phyloP scores from a whole-genome alignment of 129 eudicot species.

The Dittrichia graveolens region DNA sequence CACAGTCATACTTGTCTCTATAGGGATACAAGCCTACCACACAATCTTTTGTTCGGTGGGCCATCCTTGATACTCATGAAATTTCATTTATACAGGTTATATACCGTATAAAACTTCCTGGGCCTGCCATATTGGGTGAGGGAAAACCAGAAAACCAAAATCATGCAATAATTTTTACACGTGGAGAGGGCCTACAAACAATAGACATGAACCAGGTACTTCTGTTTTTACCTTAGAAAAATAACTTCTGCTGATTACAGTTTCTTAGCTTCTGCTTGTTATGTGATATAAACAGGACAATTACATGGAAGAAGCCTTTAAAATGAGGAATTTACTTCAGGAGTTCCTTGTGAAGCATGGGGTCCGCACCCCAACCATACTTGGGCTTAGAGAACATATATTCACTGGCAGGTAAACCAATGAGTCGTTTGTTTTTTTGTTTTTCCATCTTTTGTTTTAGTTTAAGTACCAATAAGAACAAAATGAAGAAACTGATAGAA shows the following conservation, averaged over 20 bases:
- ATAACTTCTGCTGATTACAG: neutral
- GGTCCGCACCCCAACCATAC: conserved; percentile 76
- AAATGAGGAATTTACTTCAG: conserved; percentile 88
- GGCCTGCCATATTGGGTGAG: conserved; percentile 76
- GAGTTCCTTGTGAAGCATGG: conserved; percentile 82
- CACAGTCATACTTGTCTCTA: no score
- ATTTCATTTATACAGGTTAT: conserved; percentile 50
- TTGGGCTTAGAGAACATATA: conserved; percentile 95
- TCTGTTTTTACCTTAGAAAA: neutral
- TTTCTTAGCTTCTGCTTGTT: conserved; percentile 10
- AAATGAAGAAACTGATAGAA: neutral
- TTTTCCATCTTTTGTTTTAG: neutral
- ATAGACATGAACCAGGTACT: conserved; percentile 92
- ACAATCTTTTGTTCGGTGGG: no score
- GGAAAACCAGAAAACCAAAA: conserved; percentile 95
- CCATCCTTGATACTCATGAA: neutral
- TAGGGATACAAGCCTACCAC: no score
- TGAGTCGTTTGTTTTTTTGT: neutral
- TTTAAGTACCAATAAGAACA: neutral
- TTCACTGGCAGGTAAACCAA: conserved; percentile 81
- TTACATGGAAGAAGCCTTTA: conserved; percentile 95
- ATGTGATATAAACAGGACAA: conserved; percentile 59
- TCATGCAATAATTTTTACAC: conserved; percentile 89
- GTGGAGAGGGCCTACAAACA: conserved; percentile 91
- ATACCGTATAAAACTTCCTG: conserved; percentile 88